These are phyloP conservation scores for Nitzschia putrida DNA, from an alignment of 108 stramenopile species.

Conservation along the genomic window DNA sequence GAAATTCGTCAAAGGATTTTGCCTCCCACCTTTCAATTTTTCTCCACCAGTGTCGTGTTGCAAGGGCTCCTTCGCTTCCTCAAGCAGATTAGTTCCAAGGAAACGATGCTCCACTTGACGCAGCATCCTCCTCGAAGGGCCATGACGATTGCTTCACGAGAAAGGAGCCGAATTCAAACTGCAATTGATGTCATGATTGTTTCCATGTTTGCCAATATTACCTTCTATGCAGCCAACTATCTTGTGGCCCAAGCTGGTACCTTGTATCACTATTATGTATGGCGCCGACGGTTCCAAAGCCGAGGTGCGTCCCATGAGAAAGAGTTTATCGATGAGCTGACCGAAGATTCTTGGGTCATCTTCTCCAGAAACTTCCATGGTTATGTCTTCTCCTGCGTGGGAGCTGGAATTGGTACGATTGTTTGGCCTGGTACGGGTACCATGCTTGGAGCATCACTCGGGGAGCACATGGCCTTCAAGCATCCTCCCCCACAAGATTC, in stretches of 20 bases:
- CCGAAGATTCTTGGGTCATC: slow-evolving; percentile 11
- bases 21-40: slow-evolving; percentile 10
- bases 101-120: slow-evolving; percentile 1
- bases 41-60: slow-evolving; percentile 12
- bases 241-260: background rate
- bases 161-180: slow-evolving; percentile 5
- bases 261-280: background rate
- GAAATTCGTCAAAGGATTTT: slow-evolving; percentile 11
- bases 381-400: slow-evolving; percentile 9
- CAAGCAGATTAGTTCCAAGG: background rate
- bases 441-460: slow-evolving; percentile 13
- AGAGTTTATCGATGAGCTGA: background rate
- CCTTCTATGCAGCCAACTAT: slow-evolving; percentile 19
- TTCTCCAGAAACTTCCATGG: background rate
- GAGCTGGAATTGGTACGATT: slow-evolving; percentile 18
- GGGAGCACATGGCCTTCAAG: slow-evolving; percentile 8
- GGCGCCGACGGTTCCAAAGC: background rate
- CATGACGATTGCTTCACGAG: background rate
- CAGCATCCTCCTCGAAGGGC: slow-evolving; percentile 28
- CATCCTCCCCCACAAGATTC: background rate
- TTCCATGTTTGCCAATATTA: slow-evolving; percentile 8
- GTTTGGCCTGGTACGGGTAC: slow-evolving; percentile 24
- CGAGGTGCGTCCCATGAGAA: slow-evolving; percentile 1
- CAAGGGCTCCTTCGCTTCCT: background rate
- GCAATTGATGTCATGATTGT: slow-evolving; percentile 9